Evolutionary conservation across 306 rosid genomes (phyloP).

Genomic region (Glycyrrhiza uralensis): DNA sequence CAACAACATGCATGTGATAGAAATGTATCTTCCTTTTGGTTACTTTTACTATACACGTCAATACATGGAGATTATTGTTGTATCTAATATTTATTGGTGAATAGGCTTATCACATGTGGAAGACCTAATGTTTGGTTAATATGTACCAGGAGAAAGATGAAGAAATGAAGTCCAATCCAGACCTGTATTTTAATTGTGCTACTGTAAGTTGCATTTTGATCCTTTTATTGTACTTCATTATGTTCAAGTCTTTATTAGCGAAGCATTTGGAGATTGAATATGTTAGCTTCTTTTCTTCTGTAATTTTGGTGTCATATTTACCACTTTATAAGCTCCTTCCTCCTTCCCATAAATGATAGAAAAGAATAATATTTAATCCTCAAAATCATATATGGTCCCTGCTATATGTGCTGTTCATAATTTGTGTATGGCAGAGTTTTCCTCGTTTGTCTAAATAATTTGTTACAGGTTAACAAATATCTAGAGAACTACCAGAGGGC

Average conservation of each 20-base stretch:
- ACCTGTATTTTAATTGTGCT: conserved; percentile 79
- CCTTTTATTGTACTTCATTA: conserved; percentile 16
- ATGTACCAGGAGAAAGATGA: conserved; percentile 88
- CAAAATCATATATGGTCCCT: conserved; percentile 1
- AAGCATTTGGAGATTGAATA: conserved; percentile 22
- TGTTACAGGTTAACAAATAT: conserved; percentile 72
- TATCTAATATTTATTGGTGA: conserved; percentile 2
- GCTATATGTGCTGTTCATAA: not conserved
- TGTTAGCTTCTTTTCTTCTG: not conserved
- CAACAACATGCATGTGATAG: conserved; percentile 12
- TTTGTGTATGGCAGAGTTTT: not conserved
- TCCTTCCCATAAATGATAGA: not conserved
- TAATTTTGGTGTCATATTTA: not conserved
- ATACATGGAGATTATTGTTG: not conserved
- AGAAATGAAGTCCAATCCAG: conserved; percentile 81
- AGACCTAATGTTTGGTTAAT: conserved; percentile 38
- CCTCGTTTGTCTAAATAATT: conserved; percentile 16
- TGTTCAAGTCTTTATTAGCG: not conserved
- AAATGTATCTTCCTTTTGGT: conserved; percentile 15
- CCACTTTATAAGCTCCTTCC: not conserved
- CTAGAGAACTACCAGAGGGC: conserved; percentile 92
- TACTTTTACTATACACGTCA: conserved; percentile 10
- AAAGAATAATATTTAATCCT: not conserved
- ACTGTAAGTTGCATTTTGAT: conserved; percentile 55
- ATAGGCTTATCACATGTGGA: conserved; percentile 20